These are phyloP conservation scores for Ophidiomyces ophidiicola DNA, from an alignment of 2,329 filamentous ascomycete species.

Conservation along the genomic window DNA sequence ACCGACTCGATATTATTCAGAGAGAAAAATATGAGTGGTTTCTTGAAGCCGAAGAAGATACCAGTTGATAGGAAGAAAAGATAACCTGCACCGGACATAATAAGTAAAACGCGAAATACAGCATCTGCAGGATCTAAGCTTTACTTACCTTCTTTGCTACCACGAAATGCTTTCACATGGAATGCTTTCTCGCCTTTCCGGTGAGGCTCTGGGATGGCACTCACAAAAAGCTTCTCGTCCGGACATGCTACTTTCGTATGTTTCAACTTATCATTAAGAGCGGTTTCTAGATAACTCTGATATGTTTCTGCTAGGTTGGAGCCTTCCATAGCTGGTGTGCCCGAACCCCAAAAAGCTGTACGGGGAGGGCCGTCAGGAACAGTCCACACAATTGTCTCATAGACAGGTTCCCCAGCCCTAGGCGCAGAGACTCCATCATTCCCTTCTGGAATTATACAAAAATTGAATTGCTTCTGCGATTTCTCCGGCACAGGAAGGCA, in stretches of 20 bases:
- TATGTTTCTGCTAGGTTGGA: constrained; percentile 36
- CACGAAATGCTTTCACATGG: constrained; percentile 51
- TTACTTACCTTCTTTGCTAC: constrained; percentile 50
- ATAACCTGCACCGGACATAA: constrained; percentile 36
- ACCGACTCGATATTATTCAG: constrained; percentile 48
- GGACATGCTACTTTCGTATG: constrained; percentile 41
- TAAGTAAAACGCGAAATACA: constrained; percentile 2
- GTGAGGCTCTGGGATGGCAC: constrained; percentile 48
- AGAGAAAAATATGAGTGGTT: constrained; percentile 51
- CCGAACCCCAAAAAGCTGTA: constrained; percentile 32
- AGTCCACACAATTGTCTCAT: constrained; percentile 50
- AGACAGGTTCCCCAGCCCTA: constrained; percentile 31
- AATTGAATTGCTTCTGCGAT: constrained; percentile 50
- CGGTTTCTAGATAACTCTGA: constrained; percentile 32
- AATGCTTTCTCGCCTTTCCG: constrained; percentile 52
- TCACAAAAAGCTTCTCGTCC: constrained; percentile 46
- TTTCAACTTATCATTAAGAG: constrained; percentile 40
- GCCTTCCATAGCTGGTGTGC: constrained; percentile 31
- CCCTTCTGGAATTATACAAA: constrained; percentile 46
- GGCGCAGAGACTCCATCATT: constrained; percentile 38
- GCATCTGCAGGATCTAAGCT: neutral
- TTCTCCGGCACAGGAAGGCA: constrained; percentile 54
- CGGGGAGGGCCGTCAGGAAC: constrained; percentile 43
- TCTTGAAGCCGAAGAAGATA: constrained; percentile 54
- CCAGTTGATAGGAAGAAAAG: constrained; percentile 51